phyloP scores from a whole-genome alignment of 2,329 filamentous ascomycete genomes.

The Tolypocladium guangdongense region DNA sequence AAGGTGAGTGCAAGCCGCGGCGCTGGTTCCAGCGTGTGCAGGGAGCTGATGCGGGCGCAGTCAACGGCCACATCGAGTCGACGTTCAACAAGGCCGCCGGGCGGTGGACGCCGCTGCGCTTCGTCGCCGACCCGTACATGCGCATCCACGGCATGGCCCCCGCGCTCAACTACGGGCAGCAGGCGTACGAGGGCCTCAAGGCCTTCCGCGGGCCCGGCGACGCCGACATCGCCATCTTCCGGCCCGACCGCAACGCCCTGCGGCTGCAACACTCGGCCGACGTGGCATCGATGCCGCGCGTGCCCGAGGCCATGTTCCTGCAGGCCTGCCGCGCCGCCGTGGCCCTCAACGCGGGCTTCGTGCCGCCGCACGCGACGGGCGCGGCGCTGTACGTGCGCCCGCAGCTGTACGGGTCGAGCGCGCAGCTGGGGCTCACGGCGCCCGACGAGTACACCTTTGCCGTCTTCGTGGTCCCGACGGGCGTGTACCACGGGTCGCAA shows the following conservation, averaged over 20 bases:
- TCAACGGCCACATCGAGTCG: conserved; percentile 90
- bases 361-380: conserved; percentile 80
- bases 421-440: conserved; percentile 75
- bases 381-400: conserved; percentile 91
- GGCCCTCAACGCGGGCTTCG: conserved; percentile 76
- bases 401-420: conserved; percentile 74
- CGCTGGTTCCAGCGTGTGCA: too few relatives aligned
- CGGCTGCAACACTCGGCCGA: conserved; percentile 78
- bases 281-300: conserved; percentile 71
- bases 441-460: conserved; percentile 88
- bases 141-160: conserved; percentile 92
- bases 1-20: conserved; percentile 44
- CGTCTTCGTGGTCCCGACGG: conserved; percentile 84
- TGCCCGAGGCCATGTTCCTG: conserved; percentile 68
- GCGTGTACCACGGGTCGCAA: conserved; percentile 84
- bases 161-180: conserved; percentile 91
- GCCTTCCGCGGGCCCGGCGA: conserved; percentile 73
- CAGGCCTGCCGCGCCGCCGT: conserved; percentile 72
- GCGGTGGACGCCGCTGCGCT: conserved; percentile 67
- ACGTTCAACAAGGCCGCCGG: conserved; percentile 66
- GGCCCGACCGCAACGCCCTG: conserved; percentile 70
- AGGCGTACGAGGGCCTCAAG: conserved; percentile 97
- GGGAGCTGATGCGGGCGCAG: conserved; percentile 28
- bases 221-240: conserved; percentile 70
- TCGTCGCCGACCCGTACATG: conserved; percentile 75